phyloP scores from a whole-genome alignment of 2,329 filamentous ascomycete genomes.

The Claviceps sp. region DNA sequence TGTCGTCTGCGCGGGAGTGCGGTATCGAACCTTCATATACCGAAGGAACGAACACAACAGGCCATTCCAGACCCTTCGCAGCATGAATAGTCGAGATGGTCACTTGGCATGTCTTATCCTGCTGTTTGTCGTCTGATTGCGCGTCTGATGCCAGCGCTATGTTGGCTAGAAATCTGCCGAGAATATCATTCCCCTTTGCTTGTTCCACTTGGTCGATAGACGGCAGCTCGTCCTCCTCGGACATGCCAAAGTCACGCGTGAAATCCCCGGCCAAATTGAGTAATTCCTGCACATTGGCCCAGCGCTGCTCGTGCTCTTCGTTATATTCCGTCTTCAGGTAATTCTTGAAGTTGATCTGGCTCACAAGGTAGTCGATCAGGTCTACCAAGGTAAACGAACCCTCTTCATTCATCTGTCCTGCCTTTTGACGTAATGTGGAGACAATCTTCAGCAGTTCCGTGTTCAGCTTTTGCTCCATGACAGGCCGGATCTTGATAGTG shows the following conservation, averaged over 20 bases:
- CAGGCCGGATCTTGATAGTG: conserved; percentile 34
- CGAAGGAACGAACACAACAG: conserved; percentile 82
- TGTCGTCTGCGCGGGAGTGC: conserved; percentile 73
- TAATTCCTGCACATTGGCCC: conserved; percentile 87
- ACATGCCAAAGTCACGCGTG: conserved; percentile 26
- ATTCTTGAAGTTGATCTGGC: conserved; percentile 58
- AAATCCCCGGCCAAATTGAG: conserved; percentile 66
- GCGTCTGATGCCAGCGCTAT: conserved; percentile 74
- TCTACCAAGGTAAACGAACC: conserved; percentile 27
- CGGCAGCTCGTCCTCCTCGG: conserved; percentile 44
- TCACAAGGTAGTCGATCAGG: conserved; percentile 39
- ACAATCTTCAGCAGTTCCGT: conserved; percentile 35
- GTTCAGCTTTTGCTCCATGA: conserved; percentile 39
- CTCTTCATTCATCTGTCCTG: conserved; percentile 14
- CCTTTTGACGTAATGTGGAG: conserved; percentile 17
- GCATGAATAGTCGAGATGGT: conserved; percentile 95
- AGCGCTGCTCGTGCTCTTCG: conserved; percentile 64
- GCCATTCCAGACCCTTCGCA: conserved; percentile 94
- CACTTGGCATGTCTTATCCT: conserved; percentile 47
- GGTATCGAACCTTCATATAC: conserved; percentile 86
- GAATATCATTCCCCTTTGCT: conserved; percentile 43
- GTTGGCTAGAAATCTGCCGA: conserved; percentile 78
- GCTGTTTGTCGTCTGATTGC: conserved; percentile 46
- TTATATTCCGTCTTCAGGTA: conserved; percentile 58
- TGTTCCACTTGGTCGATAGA: conserved; percentile 61